phyloP scores from a whole-genome alignment of 2,329 filamentous ascomycete genomes.

The Hyphodiscus sp. region DNA sequence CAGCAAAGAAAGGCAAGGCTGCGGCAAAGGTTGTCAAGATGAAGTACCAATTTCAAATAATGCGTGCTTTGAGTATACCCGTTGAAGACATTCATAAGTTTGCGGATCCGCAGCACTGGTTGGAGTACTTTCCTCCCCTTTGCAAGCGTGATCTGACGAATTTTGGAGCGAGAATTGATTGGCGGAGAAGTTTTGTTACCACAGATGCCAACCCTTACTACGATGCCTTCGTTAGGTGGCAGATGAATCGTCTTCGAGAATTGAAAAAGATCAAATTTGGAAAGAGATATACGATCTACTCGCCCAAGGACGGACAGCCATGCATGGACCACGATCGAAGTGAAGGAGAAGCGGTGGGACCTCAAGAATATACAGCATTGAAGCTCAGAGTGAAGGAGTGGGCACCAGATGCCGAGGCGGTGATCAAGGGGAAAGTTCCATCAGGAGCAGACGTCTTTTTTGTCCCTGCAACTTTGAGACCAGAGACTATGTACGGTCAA shows the following conservation, averaged over 20 bases:
- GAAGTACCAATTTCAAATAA: constrained; percentile 95
- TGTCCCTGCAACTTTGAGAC: constrained; percentile 83
- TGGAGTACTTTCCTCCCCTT: constrained; percentile 83
- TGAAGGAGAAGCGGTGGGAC: constrained; percentile 72
- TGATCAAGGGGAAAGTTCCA: constrained; percentile 72
- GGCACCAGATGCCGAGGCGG: constrained; percentile 66
- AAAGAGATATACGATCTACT: constrained; percentile 90
- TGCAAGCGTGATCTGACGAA: constrained; percentile 73
- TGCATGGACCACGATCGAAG: constrained; percentile 84
- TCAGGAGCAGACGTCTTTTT: constrained; percentile 77
- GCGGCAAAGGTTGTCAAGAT: constrained; percentile 83
- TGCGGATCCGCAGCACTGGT: constrained; percentile 85
- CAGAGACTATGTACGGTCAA: constrained; percentile 99
- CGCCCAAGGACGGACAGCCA: constrained; percentile 79
- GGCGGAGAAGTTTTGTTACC: constrained; percentile 87
- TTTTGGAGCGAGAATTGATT: constrained; percentile 84
- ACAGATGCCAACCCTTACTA: constrained; percentile 97
- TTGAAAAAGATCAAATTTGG: constrained; percentile 90
- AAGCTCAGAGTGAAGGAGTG: constrained; percentile 91
- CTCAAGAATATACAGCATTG: constrained; percentile 87
- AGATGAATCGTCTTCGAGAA: constrained; percentile 88
- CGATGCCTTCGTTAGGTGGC: constrained; percentile 92
- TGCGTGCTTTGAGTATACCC: constrained; percentile 84
- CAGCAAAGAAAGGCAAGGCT: constrained; percentile 87
- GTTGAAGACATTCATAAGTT: constrained; percentile 88